Conservation (phyloP, 2,329 filamentous ascomycete species). For the Alternaria sp. region DNA sequence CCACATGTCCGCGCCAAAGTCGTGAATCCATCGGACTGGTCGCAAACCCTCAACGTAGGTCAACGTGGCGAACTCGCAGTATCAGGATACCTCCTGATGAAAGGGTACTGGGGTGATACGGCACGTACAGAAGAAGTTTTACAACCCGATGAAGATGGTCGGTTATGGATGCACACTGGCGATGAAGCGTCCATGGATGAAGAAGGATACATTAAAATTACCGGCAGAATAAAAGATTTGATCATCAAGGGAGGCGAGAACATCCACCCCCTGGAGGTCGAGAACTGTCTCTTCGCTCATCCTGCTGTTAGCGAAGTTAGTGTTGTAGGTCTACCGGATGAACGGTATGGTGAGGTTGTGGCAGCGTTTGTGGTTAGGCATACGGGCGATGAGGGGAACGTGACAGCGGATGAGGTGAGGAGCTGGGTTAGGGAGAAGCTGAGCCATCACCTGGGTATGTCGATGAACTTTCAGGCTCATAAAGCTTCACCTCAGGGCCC, state of each 20-base stretch:
- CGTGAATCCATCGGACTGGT: conserved; percentile 72
- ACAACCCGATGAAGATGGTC: conserved; percentile 63
- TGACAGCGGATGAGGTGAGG: conserved; percentile 69
- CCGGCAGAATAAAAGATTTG: conserved; percentile 90
- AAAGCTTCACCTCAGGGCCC: not conserved
- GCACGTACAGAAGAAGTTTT: conserved; percentile 74
- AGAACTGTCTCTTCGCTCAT: conserved; percentile 83
- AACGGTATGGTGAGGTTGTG: conserved; percentile 84
- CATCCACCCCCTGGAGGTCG: conserved; percentile 91
- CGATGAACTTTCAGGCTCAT: not conserved
- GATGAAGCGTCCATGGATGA: conserved; percentile 88
- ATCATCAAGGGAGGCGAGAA: conserved; percentile 97
- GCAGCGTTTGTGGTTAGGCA: conserved; percentile 78
- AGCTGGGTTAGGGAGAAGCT: conserved; percentile 76
- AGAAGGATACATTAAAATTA: conserved; percentile 86
- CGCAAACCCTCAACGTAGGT: conserved; percentile 67
- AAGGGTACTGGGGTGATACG: conserved; percentile 84
- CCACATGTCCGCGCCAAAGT: conserved; percentile 83
- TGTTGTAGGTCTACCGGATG: conserved; percentile 84
- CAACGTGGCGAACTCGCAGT: conserved; percentile 82
- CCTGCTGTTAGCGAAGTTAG: conserved; percentile 75
- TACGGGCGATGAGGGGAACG: conserved; percentile 38
- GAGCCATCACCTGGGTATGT: conserved; percentile 72
- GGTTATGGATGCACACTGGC: conserved; percentile 87
- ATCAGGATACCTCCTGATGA: conserved; percentile 87